A percentile compares a stretch with the other conserved stretches of the same genome.
These are phyloP conservation scores for Fragaria vesca DNA, from an alignment of 306 rosid species.

Conservation along the genomic window DNA sequence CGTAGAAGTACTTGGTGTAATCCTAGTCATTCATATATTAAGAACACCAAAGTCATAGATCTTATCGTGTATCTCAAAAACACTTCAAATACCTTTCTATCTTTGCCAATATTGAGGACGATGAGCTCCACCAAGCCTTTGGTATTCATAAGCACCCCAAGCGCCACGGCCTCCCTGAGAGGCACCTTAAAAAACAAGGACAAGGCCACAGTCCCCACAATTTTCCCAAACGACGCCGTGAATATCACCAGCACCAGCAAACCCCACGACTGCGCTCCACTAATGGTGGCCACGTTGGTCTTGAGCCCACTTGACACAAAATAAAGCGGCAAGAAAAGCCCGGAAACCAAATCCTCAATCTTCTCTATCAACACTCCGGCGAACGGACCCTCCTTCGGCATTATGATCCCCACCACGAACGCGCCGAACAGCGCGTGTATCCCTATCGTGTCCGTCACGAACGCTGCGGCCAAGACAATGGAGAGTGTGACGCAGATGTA, in stretches of 20 bases:
- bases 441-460: slow-evolving; percentile 62
- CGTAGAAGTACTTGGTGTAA: no score
- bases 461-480: slow-evolving; percentile 57
- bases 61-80: no score
- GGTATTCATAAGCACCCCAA: slow-evolving; percentile 79
- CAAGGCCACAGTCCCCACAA: slow-evolving; percentile 48
- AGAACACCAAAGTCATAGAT: no score
- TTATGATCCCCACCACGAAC: slow-evolving; percentile 53
- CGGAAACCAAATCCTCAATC: slow-evolving; percentile 62
- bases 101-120: slow-evolving; percentile 81
- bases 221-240: slow-evolving; percentile 70
- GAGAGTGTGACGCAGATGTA: slow-evolving; percentile 56
- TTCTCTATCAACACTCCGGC: slow-evolving; percentile 62
- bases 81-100: slow-evolving; percentile 45
- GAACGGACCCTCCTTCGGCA: slow-evolving; percentile 75
- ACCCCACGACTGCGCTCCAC: slow-evolving; percentile 61
- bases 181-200: slow-evolving; percentile 43
- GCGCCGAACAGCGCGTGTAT: slow-evolving; percentile 79
- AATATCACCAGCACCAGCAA: slow-evolving; percentile 51
- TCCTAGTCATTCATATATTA: no score
- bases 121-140: slow-evolving; percentile 79
- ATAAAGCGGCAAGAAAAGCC: slow-evolving; percentile 60
- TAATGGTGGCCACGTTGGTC: slow-evolving; percentile 64
- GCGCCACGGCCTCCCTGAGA: slow-evolving; percentile 56
- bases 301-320: slow-evolving; percentile 73